Evolutionary conservation across 2,329 filamentous ascomycete species (phyloP).

Genomic region (Pestalotiopsis sp.): DNA sequence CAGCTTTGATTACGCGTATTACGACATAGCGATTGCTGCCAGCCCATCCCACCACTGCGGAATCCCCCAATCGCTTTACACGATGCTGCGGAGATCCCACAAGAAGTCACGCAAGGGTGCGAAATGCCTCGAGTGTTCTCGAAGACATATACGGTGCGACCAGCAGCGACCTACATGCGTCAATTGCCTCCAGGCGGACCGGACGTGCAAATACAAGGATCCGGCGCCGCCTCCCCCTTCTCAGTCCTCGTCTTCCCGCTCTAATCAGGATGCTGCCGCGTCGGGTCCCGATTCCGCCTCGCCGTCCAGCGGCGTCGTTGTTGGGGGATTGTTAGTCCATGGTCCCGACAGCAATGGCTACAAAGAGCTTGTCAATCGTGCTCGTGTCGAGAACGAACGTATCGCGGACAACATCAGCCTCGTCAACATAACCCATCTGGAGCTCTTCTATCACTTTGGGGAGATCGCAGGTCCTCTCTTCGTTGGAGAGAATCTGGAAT

Average conservation of each 20-base stretch:
- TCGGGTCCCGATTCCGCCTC: not conserved
- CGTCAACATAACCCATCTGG: slow-evolving; percentile 8
- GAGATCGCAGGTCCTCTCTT: slow-evolving; percentile 6
- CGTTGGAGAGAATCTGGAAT: not conserved
- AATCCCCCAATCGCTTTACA: not conserved
- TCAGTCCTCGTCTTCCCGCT: too few relatives aligned
- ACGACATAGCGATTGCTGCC: not conserved
- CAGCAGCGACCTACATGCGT: slow-evolving; percentile 3
- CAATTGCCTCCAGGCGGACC: slow-evolving; percentile 12
- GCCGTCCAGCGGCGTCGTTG: not conserved
- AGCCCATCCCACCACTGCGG: not conserved
- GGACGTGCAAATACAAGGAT: not conserved
- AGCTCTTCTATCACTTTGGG: slow-evolving; percentile 9
- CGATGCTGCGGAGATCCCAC: slow-evolving; percentile 12
- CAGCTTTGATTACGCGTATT: too few relatives aligned
- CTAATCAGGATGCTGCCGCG: too few relatives aligned
- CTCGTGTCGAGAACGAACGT: too few relatives aligned
- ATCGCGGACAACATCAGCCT: not conserved
- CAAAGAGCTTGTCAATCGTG: too few relatives aligned
- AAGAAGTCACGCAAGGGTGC: slow-evolving; percentile 12
- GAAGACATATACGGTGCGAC: slow-evolving; percentile 15
- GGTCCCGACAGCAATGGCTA: not conserved
- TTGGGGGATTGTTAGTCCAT: not conserved
- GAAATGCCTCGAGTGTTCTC: slow-evolving; percentile 13
- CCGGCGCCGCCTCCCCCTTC: not conserved